Evolutionary conservation across 208 protist genomes (phyloP).

Genomic region (Trypanosoma rangeli): DNA sequence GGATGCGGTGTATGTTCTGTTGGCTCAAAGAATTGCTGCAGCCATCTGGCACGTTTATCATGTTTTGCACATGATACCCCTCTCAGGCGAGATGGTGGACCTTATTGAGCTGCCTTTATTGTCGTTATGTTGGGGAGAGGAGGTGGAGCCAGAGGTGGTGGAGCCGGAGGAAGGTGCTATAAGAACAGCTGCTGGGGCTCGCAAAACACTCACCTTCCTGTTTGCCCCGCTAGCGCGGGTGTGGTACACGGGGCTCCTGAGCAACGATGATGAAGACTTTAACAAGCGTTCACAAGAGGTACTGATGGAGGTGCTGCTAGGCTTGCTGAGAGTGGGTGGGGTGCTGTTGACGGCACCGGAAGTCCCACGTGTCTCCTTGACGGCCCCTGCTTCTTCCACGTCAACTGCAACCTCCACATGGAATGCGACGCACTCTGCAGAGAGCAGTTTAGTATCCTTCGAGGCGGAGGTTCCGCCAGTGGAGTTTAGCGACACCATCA

Average conservation of each 20-base stretch:
- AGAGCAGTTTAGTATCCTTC: not conserved
- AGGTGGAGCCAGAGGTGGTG: not conserved
- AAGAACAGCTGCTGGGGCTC: not conserved
- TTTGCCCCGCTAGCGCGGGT: slow-evolving; percentile 57
- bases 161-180: not conserved
- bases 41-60: slow-evolving; percentile 64
- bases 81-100: slow-evolving; percentile 57
- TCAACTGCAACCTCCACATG: not conserved
- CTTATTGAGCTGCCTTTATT: slow-evolving; percentile 67
- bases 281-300: slow-evolving; percentile 64
- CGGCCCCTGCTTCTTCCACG: not conserved
- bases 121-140: slow-evolving; percentile 30
- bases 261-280: slow-evolving; percentile 65
- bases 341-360: slow-evolving; percentile 23
- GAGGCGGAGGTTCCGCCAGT: not conserved
- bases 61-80: slow-evolving; percentile 39
- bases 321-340: slow-evolving; percentile 31
- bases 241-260: slow-evolving; percentile 51
- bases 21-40: slow-evolving; percentile 35
- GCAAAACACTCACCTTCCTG: slow-evolving; percentile 29
- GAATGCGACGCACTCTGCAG: not conserved
- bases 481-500: slow-evolving; percentile 12
- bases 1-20: slow-evolving; percentile 11
- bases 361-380: not conserved
- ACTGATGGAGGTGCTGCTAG: slow-evolving; percentile 47